Base-by-base conservation (phyloP, 73 alveolate genomes). In the Paramecium sonneborni region DNA sequence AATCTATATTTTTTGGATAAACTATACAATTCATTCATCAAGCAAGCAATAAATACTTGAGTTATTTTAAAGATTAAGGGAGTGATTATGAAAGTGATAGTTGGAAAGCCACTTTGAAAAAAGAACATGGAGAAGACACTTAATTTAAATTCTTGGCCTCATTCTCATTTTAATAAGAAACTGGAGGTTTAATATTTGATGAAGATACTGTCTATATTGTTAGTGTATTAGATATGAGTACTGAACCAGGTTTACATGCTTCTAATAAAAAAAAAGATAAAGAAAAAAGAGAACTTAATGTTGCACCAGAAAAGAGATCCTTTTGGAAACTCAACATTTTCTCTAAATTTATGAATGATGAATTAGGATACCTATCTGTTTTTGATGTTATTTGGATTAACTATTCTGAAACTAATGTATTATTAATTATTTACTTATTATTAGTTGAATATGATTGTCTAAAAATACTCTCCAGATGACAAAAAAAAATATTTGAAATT, bases 381-480 rank as follows among this genome's bases (percentile, higher is more conserved):
- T 88, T 76, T 88, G 94, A 88, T 44, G 84, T 88, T 0, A 67
- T 88, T 41, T 88, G 94, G 94, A 88, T 88, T 26, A 88, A 70
- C 15, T 88, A 88, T 72, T 38, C 94, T 26, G 94, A 88, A 88
- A 43, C 56, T 24, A 82, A 88, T 88, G 93, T 86, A 86, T 6
- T 11, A 10, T 1, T 1, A 55, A 57, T 28, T 58, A 30, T 30
- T 11, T 12, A 57, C 7, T 32, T 37, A 39, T 43, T 39, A 34
- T 20, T 67, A 86, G 93, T 67, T 88, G 20, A 88, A 88, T 82
- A 39, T 88, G 41, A 34, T 88, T 32, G 90, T 79, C 6, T 21
- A 79, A 18, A 79, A 79, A 18, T 79, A 79, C 21, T 20, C 76
- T 37, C 69, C 69, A 24, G 46, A 24, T 21, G 69, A 79, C 0